Conservation (phyloP, 208 protist genomes). For the Leishmania arabica region DNA sequence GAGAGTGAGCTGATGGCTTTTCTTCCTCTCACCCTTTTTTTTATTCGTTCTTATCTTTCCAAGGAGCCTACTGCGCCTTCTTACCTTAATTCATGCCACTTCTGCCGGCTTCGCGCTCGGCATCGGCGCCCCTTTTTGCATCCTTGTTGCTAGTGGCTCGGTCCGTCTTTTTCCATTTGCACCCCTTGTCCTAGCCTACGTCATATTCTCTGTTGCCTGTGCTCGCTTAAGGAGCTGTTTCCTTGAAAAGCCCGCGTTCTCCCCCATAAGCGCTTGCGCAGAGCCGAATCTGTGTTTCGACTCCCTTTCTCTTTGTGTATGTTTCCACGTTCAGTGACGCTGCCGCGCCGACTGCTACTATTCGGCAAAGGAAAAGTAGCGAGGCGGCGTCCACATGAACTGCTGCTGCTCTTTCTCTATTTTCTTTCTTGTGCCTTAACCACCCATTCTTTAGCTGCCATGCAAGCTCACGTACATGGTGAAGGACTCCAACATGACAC, state of each 20-base stretch:
- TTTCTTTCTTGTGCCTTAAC: constrained; percentile 6
- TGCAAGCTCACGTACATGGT: constrained; percentile 42
- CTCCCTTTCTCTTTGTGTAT: constrained; percentile 5
- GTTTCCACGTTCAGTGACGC: not conserved
- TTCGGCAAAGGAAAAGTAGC: not conserved
- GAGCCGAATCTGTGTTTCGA: not conserved
- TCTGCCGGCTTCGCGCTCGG: not conserved
- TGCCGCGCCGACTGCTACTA: not conserved
- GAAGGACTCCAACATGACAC: constrained; percentile 43
- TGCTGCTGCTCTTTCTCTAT: constrained; percentile 4
- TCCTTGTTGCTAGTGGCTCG: not conserved
- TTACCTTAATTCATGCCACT: not conserved
- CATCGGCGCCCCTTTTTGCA: not conserved
- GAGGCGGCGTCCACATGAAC: not conserved
- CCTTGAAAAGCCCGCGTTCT: not conserved
- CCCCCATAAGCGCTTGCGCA: not conserved
- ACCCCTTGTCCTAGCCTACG: not conserved
- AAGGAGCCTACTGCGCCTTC: not conserved
- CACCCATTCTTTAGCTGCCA: not conserved
- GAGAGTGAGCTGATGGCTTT: not conserved
- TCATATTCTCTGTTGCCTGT: not conserved
- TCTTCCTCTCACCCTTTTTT: not conserved
- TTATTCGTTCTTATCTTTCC: not conserved
- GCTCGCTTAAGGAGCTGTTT: not conserved
- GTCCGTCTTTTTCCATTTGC: not conserved